Percentiles rank a stretch among this genome's conserved stretches.
These are phyloP conservation scores for Flaveria bidentis DNA, from an alignment of 129 eudicot species.

Conservation along the genomic window DNA sequence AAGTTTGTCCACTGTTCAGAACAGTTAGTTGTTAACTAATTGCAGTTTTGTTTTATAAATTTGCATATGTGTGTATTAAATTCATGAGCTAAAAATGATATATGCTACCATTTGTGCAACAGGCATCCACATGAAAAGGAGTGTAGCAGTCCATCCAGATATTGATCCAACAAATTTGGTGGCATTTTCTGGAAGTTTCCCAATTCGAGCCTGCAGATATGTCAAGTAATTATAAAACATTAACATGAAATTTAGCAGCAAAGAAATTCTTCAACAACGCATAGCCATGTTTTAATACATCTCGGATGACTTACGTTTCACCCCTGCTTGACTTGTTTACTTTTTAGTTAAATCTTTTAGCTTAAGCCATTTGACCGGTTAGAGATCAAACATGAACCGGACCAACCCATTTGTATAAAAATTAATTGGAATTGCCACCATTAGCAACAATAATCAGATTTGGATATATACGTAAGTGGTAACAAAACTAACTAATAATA, in stretches of 20 bases:
- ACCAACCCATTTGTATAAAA: neutral
- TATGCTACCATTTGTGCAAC: constrained; percentile 85
- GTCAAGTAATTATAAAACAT: constrained; percentile 20
- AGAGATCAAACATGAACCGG: neutral
- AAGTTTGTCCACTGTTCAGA: constrained; percentile 85
- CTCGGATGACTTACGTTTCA: neutral
- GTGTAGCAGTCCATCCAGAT: constrained; percentile 99
- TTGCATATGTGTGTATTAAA: neutral
- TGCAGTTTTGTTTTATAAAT: neutral
- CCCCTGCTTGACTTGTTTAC: neutral
- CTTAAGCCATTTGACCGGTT: neutral
- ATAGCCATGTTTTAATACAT: constrained; percentile 9
- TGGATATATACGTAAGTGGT: neutral
- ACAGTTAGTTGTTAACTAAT: neutral
- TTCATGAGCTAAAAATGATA: neutral
- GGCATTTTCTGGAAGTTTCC: constrained; percentile 74
- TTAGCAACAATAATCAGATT: neutral
- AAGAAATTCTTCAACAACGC: neutral
- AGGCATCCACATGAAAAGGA: constrained; percentile 99
- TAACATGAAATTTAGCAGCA: neutral
- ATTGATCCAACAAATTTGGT: constrained; percentile 60
- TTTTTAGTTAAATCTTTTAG: neutral
- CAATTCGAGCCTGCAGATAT: constrained; percentile 68
- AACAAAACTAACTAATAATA: no score
- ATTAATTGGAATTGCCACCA: neutral